Evolutionary conservation across 176 grass and related monocot species (phyloP).

Genomic region (Cenchrus americanus): DNA sequence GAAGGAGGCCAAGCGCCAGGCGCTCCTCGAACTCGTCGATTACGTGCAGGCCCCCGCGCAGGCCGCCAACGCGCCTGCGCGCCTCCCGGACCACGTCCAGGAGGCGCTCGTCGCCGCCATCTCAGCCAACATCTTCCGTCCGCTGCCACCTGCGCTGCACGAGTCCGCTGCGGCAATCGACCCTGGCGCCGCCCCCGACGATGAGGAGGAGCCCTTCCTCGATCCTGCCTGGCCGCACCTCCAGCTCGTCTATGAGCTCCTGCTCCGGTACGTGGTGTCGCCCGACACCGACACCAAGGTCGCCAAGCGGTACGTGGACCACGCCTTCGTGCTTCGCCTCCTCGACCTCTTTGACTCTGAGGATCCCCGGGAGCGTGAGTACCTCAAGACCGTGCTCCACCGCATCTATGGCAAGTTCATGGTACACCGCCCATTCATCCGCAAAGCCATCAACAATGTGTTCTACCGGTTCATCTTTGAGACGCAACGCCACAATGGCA

Average conservation of each 20-base stretch:
- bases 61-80: slow-evolving; percentile 39
- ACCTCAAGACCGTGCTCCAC: slow-evolving; percentile 86
- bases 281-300: slow-evolving; percentile 84
- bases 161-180: slow-evolving; percentile 64
- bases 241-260: slow-evolving; percentile 83
- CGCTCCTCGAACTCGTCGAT: slow-evolving; percentile 80
- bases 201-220: slow-evolving; percentile 89
- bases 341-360: slow-evolving; percentile 84
- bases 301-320: slow-evolving; percentile 85
- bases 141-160: slow-evolving; percentile 64
- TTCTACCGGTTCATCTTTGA: slow-evolving; percentile 94
- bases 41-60: slow-evolving; percentile 70
- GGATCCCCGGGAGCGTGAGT: slow-evolving; percentile 88
- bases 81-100: slow-evolving; percentile 74
- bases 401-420: slow-evolving; percentile 95
- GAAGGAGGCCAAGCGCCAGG: slow-evolving; percentile 91
- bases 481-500: slow-evolving; percentile 77
- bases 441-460: slow-evolving; percentile 88
- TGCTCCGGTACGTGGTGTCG: slow-evolving; percentile 82
- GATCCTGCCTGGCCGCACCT: slow-evolving; percentile 85
- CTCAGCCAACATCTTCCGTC: slow-evolving; percentile 78
- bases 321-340: slow-evolving; percentile 74
- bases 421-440: slow-evolving; percentile 87
- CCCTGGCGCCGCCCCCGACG: slow-evolving; percentile 59
- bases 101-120: slow-evolving; percentile 69